Conservation (phyloP, 2,329 filamentous ascomycete species). For the Lachnellula subtilissima region DNA sequence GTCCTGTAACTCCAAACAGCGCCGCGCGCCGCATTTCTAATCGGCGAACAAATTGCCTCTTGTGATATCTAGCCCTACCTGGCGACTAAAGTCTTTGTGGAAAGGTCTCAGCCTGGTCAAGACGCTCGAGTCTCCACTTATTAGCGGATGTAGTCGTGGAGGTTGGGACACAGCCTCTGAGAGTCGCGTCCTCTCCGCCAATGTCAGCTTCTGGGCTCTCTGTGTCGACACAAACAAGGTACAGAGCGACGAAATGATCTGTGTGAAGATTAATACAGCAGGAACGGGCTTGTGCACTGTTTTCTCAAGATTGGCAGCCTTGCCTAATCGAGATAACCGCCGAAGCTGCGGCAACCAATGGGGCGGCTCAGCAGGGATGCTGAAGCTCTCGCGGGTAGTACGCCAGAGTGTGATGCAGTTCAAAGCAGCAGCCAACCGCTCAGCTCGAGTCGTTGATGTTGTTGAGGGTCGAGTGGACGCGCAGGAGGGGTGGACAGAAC, state of each 20-base stretch:
- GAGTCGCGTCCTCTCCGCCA: background rate
- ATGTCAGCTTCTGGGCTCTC: background rate
- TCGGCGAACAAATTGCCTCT: slow-evolving; percentile 6
- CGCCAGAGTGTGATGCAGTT: slow-evolving; percentile 24
- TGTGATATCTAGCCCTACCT: slow-evolving; percentile 7
- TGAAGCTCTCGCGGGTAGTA: slow-evolving; percentile 20
- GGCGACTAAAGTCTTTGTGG: background rate
- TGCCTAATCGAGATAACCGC: slow-evolving; percentile 32
- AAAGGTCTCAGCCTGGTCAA: slow-evolving; percentile 13
- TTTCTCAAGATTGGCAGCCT: slow-evolving; percentile 19
- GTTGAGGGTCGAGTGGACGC: background rate
- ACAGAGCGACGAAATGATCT: background rate
- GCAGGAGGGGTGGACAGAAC: slow-evolving; percentile 1
- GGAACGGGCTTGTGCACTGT: slow-evolving; percentile 6
- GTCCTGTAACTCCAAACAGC: background rate
- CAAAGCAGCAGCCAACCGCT: slow-evolving; percentile 9
- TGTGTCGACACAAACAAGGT: background rate
- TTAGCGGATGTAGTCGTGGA: background rate
- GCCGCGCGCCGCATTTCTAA: slow-evolving; percentile 7
- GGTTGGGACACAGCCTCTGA: slow-evolving; percentile 10
- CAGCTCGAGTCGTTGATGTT: slow-evolving; percentile 1
- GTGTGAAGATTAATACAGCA: background rate
- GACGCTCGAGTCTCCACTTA: slow-evolving; percentile 15
- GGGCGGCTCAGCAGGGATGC: slow-evolving; percentile 22
- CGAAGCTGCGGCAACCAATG: slow-evolving; percentile 28